phyloP scores from a whole-genome alignment of 2,329 filamentous ascomycete species.

The Eutypa lata region DNA sequence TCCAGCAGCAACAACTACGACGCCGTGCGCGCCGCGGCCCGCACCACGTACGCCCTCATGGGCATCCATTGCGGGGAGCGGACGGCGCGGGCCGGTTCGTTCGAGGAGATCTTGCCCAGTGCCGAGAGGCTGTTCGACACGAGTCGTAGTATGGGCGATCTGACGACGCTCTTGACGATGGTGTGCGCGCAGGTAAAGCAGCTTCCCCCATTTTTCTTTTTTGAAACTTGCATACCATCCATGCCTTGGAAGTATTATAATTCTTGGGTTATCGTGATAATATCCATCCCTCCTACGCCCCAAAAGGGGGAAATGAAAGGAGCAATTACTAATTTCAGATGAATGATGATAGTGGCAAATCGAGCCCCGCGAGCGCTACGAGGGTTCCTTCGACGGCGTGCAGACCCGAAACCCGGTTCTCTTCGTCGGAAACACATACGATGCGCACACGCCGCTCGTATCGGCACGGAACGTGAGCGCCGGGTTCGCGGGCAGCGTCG shows the following conservation, averaged over 20 bases:
- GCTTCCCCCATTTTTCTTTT: no score
- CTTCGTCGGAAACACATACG: conserved; percentile 25
- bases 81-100: background rate
- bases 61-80: conserved; percentile 19
- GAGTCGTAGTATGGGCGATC: conserved; percentile 16
- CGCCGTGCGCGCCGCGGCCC: background rate
- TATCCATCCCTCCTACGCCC: no score
- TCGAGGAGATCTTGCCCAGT: conserved; percentile 4
- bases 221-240: no score
- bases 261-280: no score
- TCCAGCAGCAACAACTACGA: no score
- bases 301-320: no score
- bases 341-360: conserved; percentile 17
- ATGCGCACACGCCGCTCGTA: conserved; percentile 27
- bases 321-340: no score
- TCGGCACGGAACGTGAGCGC: conserved; percentile 26
- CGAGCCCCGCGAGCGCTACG: conserved; percentile 22
- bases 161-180: conserved; percentile 9
- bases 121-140: conserved; percentile 9
- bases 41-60: background rate
- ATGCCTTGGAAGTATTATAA: no score
- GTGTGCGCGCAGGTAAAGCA: conserved; percentile 20
- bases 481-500: conserved; percentile 24
- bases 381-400: conserved; percentile 17
- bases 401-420: conserved; percentile 24